Evolutionary conservation across 1,284 basidiomycete genomes (phyloP), one percentile per base, ranked within the genome.

Genomic region (Irpex sp.): DNA sequence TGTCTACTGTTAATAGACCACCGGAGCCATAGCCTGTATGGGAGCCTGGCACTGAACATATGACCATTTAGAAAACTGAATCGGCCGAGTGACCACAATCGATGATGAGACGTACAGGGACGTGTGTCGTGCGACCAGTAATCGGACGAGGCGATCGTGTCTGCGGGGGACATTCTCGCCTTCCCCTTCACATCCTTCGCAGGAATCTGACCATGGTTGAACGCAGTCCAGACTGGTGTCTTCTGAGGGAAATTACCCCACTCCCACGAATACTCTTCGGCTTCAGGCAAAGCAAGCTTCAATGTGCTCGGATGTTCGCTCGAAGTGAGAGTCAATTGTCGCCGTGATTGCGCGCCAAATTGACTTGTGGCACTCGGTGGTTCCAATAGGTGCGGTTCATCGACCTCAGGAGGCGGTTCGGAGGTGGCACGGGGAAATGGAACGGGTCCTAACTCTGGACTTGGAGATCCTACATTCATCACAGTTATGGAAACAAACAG

Each of bases 221-320:
- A 90, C 6, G 86, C 83, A 0, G 87, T 75, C 67, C 87, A 87
- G 76, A 91, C 82, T 1, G 92, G 92, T 9, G 93, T 94, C 22
- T 89, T 92, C 76, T 92, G 92, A n/a, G 94, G 94, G 77, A 96
- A 95, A 20, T 87, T 91, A 45, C 94, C 94, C 94, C 94, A 95
- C 74, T 96, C 94, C 94, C 94, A 96, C 3, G 92, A 92, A 77
- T 95, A 95, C 77, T 93, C 91, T 69, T 90, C 89, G 3, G 86
- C 74, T 11, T 75, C 49, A 4, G 78, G 71, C 18, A 71, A 54
- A 24, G 68, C 22, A 32, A 68, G 68, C 43, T 68, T 71, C 9
- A 74, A n/a, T 11, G 68, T 43, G 68, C 71, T 70, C 5, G 67
- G 60, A 20, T 73, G 42, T 7, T 62, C 68, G 43, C 45, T 70